Evolutionary conservation across 257 asterid species (phyloP).

Genomic region (Nicotiana obtusifolia): DNA sequence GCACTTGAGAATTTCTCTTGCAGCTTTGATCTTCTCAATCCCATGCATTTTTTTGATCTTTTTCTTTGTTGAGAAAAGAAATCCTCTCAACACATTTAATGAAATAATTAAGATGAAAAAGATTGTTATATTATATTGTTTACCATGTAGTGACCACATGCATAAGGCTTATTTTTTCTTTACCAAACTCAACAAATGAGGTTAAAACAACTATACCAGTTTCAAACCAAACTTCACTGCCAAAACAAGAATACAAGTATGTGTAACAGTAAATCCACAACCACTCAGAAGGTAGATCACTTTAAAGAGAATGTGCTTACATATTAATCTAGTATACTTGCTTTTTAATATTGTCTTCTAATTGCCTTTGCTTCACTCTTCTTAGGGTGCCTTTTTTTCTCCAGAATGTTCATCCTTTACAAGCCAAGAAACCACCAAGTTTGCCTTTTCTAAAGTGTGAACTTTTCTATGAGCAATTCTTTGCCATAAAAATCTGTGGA

Average conservation of each 20-base stretch:
- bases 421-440: not conserved
- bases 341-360: conserved; percentile 4
- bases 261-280: conserved; percentile 19
- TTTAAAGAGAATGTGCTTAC: conserved; percentile 20
- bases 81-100: not conserved
- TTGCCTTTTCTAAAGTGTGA: not conserved
- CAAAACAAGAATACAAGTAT: conserved; percentile 31
- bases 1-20: conserved; percentile 45
- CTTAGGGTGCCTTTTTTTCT: not conserved
- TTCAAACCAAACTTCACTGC: conserved; percentile 73
- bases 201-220: conserved; percentile 34
- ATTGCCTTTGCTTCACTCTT: not conserved
- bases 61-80: not conserved
- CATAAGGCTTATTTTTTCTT: conserved; percentile 13
- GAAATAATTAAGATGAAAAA: not conserved
- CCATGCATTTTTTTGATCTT: not conserved
- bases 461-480: not conserved
- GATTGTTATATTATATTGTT: not conserved
- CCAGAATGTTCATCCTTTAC: not conserved
- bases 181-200: conserved; percentile 46
- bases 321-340: not conserved
- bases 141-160: not conserved
- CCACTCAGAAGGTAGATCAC: conserved; percentile 24
- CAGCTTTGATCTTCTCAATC: conserved; percentile 35
- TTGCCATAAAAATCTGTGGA: not conserved